These are phyloP conservation scores for Penicillium malachiteum DNA, from an alignment of 495 filamentous ascomycete genomes.

Conservation along the genomic window DNA sequence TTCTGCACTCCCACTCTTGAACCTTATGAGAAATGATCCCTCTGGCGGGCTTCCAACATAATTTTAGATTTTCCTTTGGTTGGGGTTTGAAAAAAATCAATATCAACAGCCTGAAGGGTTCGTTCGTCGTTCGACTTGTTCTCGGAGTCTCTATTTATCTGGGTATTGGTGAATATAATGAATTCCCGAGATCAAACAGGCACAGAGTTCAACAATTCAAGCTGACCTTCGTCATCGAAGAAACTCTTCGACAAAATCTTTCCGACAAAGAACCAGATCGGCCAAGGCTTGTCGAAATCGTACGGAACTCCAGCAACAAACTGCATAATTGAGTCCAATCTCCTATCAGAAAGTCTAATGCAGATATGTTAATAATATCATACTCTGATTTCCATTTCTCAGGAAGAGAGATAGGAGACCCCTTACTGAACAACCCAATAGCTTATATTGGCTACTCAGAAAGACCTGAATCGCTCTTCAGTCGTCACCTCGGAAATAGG, in stretches of 20 bases:
- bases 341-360: no score
- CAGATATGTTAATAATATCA: no score
- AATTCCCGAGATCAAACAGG: conserved; percentile 5
- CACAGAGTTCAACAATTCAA: neutral
- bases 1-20: no score
- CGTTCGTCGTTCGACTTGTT: neutral
- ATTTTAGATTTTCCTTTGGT: neutral
- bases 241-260: conserved; percentile 11
- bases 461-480: no score
- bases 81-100: neutral
- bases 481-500: no score
- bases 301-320: conserved; percentile 1
- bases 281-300: conserved; percentile 9
- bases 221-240: conserved; percentile 6
- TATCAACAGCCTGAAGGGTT: neutral
- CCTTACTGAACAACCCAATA: no score
- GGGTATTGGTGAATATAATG: conserved; percentile 12
- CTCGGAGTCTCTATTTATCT: neutral
- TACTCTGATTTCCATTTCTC: no score
- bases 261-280: conserved; percentile 13
- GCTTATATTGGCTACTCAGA: no score
- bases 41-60: neutral
- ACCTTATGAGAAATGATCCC: neutral
- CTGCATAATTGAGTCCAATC: no score
- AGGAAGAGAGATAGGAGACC: no score